Base-by-base conservation (phyloP, 345 rosid genomes). In the Laguncularia racemosa region DNA sequence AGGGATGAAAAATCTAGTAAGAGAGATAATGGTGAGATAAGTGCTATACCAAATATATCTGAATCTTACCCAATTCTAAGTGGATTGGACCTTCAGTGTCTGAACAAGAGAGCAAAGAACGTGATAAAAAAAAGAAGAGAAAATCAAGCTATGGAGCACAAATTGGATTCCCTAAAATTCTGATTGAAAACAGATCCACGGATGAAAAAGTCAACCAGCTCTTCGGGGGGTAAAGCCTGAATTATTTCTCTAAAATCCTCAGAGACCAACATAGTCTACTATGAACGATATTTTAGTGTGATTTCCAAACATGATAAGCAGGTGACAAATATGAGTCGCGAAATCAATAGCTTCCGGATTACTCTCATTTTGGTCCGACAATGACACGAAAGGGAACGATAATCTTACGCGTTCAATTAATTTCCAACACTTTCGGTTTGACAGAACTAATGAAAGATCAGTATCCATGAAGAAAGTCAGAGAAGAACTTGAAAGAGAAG, bases 41-140 rank as follows among this genome's bases (percentile, higher is more conserved):
- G 68, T 33, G 52, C 63, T 16, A 57, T 61, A 20, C 74, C 74
- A 16, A 76, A 76, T 48, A 49, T 76, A 7, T 76, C 80, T 18
- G 80, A 71, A 28, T 56, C 53, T 20, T 71, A 61, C 60, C 76
- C 80, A 1, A 26, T 62, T 9, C 55, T 76, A 28, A 53, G 69
- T 3, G 21, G 53, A 14, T 46, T 70, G 47, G 79, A 75, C 57
- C 55, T 70, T 9, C 73, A 67, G 62, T 67, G 72, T 48, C 48
- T 70, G 18, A 59, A 46, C 49, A 71, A 59, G 70, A 63, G 60
- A 33, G 49, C 53, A 2, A 53, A 55, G 70, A 64, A 60, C 16
- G 28, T 75, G 63, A 59, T 58, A 20, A 59, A 65, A 23, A 53
- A 60, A 14, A 66, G 71, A 33, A 58, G 58, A 16, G 20, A 57